Conservation (phyloP, 1,284 basidiomycete genomes). For the Coniophora puteana region DNA sequence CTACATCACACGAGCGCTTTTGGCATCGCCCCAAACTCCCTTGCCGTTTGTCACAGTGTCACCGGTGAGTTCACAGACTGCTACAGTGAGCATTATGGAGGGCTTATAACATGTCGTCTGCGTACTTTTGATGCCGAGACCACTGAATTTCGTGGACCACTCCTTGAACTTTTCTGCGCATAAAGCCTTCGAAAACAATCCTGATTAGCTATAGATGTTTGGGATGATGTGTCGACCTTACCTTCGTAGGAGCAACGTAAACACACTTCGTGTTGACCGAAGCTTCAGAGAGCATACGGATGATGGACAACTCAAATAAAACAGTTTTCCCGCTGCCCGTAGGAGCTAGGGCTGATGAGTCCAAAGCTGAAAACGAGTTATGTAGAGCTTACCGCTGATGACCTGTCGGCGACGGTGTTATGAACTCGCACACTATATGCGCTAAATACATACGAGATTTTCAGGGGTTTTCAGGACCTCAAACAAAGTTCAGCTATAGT, state of each 20-base stretch:
- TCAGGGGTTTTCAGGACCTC: conserved; percentile 68
- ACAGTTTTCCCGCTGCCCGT: conserved; percentile 94
- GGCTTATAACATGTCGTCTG: neutral
- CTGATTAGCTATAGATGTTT: neutral
- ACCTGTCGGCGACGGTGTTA: conserved; percentile 42
- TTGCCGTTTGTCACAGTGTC: conserved; percentile 70
- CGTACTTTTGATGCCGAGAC: conserved; percentile 73
- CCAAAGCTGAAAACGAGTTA: conserved; percentile 2
- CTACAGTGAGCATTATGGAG: neutral
- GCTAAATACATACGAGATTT: conserved; percentile 60
- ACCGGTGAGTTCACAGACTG: conserved; percentile 89
- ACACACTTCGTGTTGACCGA: conserved; percentile 64
- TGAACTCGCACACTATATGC: conserved; percentile 3
- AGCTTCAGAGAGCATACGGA: conserved; percentile 64
- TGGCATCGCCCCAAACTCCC: conserved; percentile 68
- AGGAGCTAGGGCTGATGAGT: conserved; percentile 53
- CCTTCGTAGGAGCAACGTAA: conserved; percentile 95
- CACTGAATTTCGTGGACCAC: conserved; percentile 79
- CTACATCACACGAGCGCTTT: conserved; percentile 75
- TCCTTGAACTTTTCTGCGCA: conserved; percentile 84
- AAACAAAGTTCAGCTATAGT: conserved; percentile 2
- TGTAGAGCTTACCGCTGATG: conserved; percentile 60
- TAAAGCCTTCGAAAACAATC: conserved; percentile 56
- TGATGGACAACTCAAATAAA: conserved; percentile 88
- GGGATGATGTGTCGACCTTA: conserved; percentile 20